Evolutionary conservation across 1,284 basidiomycete genomes (phyloP).

Genomic region (Cutaneotrichosporon cutaneum): DNA sequence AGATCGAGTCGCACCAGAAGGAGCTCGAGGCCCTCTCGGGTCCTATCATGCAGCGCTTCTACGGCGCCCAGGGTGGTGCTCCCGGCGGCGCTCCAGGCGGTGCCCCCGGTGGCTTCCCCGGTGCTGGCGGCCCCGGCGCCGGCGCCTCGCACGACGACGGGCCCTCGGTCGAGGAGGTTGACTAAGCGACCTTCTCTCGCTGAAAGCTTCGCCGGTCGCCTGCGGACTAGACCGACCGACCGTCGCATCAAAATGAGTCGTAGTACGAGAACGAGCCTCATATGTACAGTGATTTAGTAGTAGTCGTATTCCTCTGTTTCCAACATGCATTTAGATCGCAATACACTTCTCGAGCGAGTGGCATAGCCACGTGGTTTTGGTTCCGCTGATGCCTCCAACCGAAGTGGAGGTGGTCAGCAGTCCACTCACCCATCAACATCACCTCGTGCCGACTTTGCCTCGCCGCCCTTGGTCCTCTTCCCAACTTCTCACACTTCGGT

Average conservation of each 20-base stretch:
- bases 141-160: constrained; percentile 58
- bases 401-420: constrained; percentile 4
- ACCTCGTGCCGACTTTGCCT: neutral
- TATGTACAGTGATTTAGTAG: constrained; percentile 9
- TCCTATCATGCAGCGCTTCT: constrained; percentile 63
- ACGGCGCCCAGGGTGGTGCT: constrained; percentile 74
- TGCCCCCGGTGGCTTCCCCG: constrained; percentile 56
- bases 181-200: constrained; percentile 45
- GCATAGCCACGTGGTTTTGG: neutral
- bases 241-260: constrained; percentile 2
- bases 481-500: neutral
- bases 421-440: neutral
- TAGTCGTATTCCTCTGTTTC: constrained; percentile 1
- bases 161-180: constrained; percentile 61
- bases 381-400: neutral
- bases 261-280: constrained; percentile 2
- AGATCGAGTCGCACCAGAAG: constrained; percentile 93
- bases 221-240: neutral
- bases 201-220: neutral
- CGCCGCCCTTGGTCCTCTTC: neutral
- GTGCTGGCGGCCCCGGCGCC: constrained; percentile 51
- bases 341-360: neutral
- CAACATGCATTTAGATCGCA: constrained; percentile 8
- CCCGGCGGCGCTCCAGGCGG: constrained; percentile 58
- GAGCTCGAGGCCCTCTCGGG: constrained; percentile 87